A percentile compares a stretch with the other conserved stretches of the same genome.
Conservation (phyloP, 2,329 filamentous ascomycete genomes). For the Graphilbum sp. region DNA sequence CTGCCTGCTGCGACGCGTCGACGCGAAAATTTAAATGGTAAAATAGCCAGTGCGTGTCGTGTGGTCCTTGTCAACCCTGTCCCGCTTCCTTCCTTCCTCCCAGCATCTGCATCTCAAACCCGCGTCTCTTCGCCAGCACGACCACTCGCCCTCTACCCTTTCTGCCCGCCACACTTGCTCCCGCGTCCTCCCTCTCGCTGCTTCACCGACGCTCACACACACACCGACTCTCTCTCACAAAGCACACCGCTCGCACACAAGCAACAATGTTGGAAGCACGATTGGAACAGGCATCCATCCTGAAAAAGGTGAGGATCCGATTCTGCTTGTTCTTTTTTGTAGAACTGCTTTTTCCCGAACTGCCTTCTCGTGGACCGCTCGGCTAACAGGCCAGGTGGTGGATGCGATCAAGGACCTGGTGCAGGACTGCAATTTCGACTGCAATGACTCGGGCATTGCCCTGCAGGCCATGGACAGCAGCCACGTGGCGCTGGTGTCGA, state of each 20-base stretch:
- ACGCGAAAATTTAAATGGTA: constrained; percentile 7
- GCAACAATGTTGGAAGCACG: constrained; percentile 83
- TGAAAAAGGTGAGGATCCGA: constrained; percentile 67
- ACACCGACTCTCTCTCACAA: background rate
- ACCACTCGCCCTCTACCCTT: background rate
- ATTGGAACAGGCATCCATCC: constrained; percentile 78
- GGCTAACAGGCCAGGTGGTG: constrained; percentile 49
- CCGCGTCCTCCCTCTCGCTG: background rate
- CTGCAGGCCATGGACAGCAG: constrained; percentile 99
- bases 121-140: too few species aligned
- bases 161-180: background rate
- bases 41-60: constrained; percentile 5
- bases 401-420: constrained; percentile 99
- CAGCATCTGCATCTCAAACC: background rate
- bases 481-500: constrained; percentile 94
- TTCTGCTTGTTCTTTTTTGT: background rate
- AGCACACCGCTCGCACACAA: too few species aligned
- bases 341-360: too few species aligned
- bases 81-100: background rate
- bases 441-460: constrained; percentile 97
- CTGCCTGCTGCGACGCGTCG: constrained; percentile 10
- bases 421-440: constrained; percentile 99
- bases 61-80: background rate
- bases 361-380: background rate
- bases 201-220: background rate